phyloP scores from a whole-genome alignment of 139 green algal genomes.

The Tetradesmus lagerheimii region DNA sequence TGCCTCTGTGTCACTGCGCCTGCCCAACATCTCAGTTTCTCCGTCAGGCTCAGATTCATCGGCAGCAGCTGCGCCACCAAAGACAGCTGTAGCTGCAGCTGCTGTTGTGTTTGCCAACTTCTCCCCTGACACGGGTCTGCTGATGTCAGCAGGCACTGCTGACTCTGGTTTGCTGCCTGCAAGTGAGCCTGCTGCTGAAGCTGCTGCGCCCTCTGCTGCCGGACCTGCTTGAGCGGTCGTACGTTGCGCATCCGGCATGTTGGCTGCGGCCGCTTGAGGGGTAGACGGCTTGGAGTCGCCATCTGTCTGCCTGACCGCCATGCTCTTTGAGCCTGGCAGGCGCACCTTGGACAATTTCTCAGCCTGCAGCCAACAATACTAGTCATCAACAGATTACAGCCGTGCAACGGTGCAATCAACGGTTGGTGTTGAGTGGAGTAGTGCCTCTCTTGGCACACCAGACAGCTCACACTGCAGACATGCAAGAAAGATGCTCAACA shows the following conservation, averaged over 20 bases:
- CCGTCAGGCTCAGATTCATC: background rate
- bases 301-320: conserved; percentile 1
- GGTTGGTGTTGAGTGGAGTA: too few relatives aligned
- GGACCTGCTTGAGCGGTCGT: background rate
- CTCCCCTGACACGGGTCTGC: background rate
- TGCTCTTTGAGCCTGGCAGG: background rate
- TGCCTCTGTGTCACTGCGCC: background rate
- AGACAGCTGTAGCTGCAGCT: background rate
- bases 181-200: background rate
- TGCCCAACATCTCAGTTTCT: background rate
- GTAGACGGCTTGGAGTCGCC: background rate
- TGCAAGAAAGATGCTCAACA: too few relatives aligned
- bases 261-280: background rate
- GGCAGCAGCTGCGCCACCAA: background rate
- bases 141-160: background rate
- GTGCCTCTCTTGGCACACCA: background rate
- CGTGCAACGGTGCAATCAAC: background rate
- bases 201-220: background rate
- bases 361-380: conserved; percentile 30
- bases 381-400: background rate
- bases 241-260: background rate
- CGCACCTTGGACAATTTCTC: conserved; percentile 39
- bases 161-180: background rate
- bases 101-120: background rate
- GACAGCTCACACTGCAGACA: too few relatives aligned